Base-by-base conservation (phyloP, 495 filamentous ascomycete species). In the Hypoxylon fuscum region DNA sequence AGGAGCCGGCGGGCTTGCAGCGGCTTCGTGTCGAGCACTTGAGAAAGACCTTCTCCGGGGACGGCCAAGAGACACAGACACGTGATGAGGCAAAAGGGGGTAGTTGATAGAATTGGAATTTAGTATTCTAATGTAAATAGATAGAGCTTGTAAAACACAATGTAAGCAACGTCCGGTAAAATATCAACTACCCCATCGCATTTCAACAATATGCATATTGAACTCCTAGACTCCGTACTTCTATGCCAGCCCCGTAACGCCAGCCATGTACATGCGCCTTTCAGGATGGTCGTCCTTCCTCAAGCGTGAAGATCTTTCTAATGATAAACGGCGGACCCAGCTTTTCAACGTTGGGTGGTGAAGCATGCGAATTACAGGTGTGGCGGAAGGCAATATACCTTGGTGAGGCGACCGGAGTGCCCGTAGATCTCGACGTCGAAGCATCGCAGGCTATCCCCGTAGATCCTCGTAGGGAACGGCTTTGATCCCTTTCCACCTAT, bases 1-100 rank as follows among this genome's bases (percentile, higher is more conserved):
- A 79, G 10, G 77, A 76, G 59, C 77, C 70, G 2, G 72, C 64
- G 7, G 75, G 77, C 2, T 52, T 80, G 54, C 73, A 77, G 57
- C 74, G 71, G 53, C 66, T 77, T 9, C 49, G 68, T 25, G 46
- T 78, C 9, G 66, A 67, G 34, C 25, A 52, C 17, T 17, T 75
- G 42, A 71, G 41, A 46, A 65, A 75, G 38, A 37, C 37, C 1
- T 57, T 48, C 9, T 49, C 25, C 12, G 11, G 11, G n/a, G 35
- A 14, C 5, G n/a, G 35, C 12, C 35, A 38, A 8, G 50, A 65
- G 21, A 53, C 8, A 7, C 42, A 32, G 3, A 29, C 29, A 6
- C 18, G 27, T n/a, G n/a, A 42, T n/a, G n/a, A n/a, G n/a, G n/a
- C n/a, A 10, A 8, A 38, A 23, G 40, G 5, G 8, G 2, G 21